Evolutionary conservation across 441 rosid species (phyloP).

Genomic region (Populus tomentosa): DNA sequence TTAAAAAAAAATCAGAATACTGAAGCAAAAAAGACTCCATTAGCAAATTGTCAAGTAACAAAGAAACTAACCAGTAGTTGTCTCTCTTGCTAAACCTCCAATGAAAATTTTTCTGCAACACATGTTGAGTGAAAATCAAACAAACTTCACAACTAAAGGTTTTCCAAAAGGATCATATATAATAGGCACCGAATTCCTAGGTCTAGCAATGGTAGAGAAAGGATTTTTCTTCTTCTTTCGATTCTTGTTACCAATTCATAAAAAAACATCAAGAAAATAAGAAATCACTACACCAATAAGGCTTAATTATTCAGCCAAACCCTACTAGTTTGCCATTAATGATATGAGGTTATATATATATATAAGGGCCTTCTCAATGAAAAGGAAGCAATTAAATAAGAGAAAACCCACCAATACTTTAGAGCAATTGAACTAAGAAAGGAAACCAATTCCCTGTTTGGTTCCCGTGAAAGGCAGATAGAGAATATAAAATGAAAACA

Average conservation of each 20-base stretch:
- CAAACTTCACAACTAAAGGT: not conserved
- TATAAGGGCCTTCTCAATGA: not conserved
- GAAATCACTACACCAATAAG: not conserved
- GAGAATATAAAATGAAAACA: not conserved
- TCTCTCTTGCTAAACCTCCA: conserved; percentile 94
- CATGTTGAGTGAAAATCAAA: conserved; percentile 5
- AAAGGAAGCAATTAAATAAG: not conserved
- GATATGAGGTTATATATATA: too few relatives aligned
- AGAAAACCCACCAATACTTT: not conserved
- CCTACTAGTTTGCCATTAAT: too few relatives aligned
- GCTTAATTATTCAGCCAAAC: too few relatives aligned
- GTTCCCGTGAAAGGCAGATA: not conserved
- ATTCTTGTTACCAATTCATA: not conserved
- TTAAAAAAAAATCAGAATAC: not conserved
- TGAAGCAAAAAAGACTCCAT: not conserved
- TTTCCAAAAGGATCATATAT: not conserved
- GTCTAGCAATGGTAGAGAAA: not conserved
- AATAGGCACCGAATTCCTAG: not conserved
- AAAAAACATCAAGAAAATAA: not conserved
- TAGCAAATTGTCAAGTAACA: conserved; percentile 3
- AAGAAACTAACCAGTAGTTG: conserved; percentile 77
- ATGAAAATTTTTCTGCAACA: conserved; percentile 86
- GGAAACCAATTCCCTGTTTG: not conserved
- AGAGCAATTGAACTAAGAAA: not conserved
- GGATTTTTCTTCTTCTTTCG: too few relatives aligned